Conservation (phyloP, 331 rosid genomes). For the Acacia pycnantha region DNA sequence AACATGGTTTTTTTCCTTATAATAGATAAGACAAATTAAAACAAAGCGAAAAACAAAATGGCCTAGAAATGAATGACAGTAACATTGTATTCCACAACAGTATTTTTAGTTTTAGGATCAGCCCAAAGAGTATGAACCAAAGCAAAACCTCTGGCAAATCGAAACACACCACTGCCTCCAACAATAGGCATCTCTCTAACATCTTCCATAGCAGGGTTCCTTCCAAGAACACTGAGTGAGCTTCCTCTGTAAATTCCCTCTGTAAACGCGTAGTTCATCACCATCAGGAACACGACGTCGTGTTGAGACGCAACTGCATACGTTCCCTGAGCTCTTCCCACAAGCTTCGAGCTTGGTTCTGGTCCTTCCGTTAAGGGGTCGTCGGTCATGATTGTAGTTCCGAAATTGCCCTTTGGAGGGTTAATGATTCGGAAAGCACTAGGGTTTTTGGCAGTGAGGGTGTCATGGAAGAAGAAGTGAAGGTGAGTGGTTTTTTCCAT, state of each 20-base stretch:
- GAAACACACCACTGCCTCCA: slow-evolving; percentile 50
- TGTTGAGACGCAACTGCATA: slow-evolving; percentile 46
- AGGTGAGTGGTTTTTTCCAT: slow-evolving; percentile 34
- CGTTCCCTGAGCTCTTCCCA: slow-evolving; percentile 56
- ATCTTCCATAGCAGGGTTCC: slow-evolving; percentile 28
- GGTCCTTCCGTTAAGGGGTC: slow-evolving; percentile 43
- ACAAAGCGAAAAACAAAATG: neutral
- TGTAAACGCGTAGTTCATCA: slow-evolving; percentile 30
- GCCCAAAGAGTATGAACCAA: slow-evolving; percentile 40
- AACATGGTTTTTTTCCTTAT: too few species aligned
- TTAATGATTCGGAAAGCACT: slow-evolving; percentile 29
- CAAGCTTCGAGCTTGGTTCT: slow-evolving; percentile 32
- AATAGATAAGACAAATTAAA: too few species aligned
- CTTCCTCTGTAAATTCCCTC: slow-evolving; percentile 44
- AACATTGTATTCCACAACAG: slow-evolving; percentile 50
- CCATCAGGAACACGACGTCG: slow-evolving; percentile 29
- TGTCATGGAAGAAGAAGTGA: slow-evolving; percentile 59
- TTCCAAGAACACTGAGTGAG: slow-evolving; percentile 46
- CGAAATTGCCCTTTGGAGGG: slow-evolving; percentile 32
- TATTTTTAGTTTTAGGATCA: slow-evolving; percentile 27
- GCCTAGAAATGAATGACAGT: slow-evolving; percentile 36
- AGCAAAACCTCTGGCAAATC: slow-evolving; percentile 48
- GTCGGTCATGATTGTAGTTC: slow-evolving; percentile 37
- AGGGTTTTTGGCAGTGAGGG: slow-evolving; percentile 31
- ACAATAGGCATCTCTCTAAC: slow-evolving; percentile 59